Percentiles rank a stretch among this genome's conserved stretches.
These are phyloP conservation scores for Talaromyces wortmannii DNA, from an alignment of 495 filamentous ascomycete species.

Conservation along the genomic window DNA sequence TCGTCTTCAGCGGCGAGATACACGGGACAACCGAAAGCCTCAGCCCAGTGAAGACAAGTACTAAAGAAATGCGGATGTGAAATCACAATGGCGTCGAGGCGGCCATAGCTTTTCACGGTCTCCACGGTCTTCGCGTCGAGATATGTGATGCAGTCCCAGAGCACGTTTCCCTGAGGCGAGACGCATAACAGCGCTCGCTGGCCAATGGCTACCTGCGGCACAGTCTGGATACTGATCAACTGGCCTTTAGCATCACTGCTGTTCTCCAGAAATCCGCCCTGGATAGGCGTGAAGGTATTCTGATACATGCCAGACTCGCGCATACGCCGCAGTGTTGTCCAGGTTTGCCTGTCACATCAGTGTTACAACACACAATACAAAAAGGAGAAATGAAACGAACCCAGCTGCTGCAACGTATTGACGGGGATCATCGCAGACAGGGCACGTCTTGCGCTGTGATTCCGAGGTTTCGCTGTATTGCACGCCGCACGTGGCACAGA, in stretches of 20 bases:
- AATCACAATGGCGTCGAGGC: slow-evolving; percentile 66
- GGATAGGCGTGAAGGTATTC: slow-evolving; percentile 16
- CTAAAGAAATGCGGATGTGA: slow-evolving; percentile 76
- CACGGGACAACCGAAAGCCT: slow-evolving; percentile 54
- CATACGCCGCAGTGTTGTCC: slow-evolving; percentile 17
- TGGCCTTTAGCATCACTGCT: not conserved
- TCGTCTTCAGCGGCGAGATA: slow-evolving; percentile 56
- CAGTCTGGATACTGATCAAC: slow-evolving; percentile 14
- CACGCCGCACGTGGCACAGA: slow-evolving; percentile 66
- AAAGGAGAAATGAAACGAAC: slow-evolving; percentile 22
- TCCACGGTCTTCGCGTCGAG: slow-evolving; percentile 54
- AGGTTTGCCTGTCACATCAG: slow-evolving; percentile 13
- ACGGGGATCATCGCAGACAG: slow-evolving; percentile 69
- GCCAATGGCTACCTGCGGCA: slow-evolving; percentile 53
- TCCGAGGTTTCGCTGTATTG: slow-evolving; percentile 50
- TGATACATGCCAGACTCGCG: slow-evolving; percentile 7
- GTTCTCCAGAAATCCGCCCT: not conserved
- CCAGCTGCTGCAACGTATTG: slow-evolving; percentile 58
- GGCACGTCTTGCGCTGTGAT: slow-evolving; percentile 45
- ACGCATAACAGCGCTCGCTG: slow-evolving; percentile 61
- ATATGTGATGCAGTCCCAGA: slow-evolving; percentile 69
- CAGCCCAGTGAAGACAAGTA: slow-evolving; percentile 61
- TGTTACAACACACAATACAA: not conserved
- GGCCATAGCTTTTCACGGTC: slow-evolving; percentile 42
- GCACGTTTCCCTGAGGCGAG: slow-evolving; percentile 54